phyloP scores from a whole-genome alignment of 2,329 filamentous ascomycete species.

The Amauroascus verrucosus region DNA sequence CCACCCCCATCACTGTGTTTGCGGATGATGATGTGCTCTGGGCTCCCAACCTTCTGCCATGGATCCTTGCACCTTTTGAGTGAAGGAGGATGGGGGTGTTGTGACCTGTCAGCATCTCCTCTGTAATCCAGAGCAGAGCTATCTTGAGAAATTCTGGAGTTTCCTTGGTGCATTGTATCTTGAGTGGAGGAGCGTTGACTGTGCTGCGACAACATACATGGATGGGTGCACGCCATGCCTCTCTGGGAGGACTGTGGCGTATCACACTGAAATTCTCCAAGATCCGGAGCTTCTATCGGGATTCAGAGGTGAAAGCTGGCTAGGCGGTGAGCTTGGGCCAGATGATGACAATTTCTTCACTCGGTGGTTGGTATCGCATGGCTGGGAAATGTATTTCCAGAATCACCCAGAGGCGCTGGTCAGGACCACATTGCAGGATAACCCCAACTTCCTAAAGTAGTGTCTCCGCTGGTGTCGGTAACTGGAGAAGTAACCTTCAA shows the following conservation, averaged over 20 bases:
- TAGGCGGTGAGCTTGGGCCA: slow-evolving; percentile 63
- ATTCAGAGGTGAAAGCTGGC: slow-evolving; percentile 41
- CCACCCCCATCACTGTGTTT: slow-evolving; percentile 68
- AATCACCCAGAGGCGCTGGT: slow-evolving; percentile 74
- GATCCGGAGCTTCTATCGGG: slow-evolving; percentile 40
- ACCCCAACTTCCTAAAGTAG: slow-evolving; percentile 71
- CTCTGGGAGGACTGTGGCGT: slow-evolving; percentile 76
- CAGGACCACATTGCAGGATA: slow-evolving; percentile 74
- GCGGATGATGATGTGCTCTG: slow-evolving; percentile 88
- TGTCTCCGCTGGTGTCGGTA: slow-evolving; percentile 79
- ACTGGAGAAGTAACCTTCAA: slow-evolving; percentile 83
- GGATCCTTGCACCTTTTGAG: slow-evolving; percentile 83
- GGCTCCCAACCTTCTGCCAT: slow-evolving; percentile 66
- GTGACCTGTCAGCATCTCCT: background rate
- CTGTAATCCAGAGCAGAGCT: slow-evolving; percentile 19
- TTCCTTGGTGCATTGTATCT: slow-evolving; percentile 80
- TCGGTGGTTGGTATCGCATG: slow-evolving; percentile 71
- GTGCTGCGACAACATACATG: slow-evolving; percentile 77
- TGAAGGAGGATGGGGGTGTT: slow-evolving; percentile 29
- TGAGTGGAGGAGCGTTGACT: slow-evolving; percentile 81
- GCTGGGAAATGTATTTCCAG: slow-evolving; percentile 80
- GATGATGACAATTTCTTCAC: slow-evolving; percentile 93
- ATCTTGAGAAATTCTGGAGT: slow-evolving; percentile 55
- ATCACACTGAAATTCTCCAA: slow-evolving; percentile 68
- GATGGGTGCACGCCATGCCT: slow-evolving; percentile 83